Conservation (phyloP, 192 early-diverging fungal species). For the Backusella sp. region DNA sequence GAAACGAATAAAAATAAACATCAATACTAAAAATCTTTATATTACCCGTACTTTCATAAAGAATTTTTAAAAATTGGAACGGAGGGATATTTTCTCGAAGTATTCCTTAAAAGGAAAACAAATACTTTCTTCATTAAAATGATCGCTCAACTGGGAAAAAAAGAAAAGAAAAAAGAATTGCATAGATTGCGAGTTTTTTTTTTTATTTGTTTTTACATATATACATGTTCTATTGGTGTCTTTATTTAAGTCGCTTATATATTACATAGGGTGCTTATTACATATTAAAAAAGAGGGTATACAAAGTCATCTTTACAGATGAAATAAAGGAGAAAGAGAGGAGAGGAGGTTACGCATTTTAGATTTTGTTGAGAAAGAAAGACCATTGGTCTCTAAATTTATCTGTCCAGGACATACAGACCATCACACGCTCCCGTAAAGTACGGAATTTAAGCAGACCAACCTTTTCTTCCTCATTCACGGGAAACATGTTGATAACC, state of each 20-base stretch:
- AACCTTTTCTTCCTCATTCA: slow-evolving; percentile 44
- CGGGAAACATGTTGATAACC: slow-evolving; percentile 50
- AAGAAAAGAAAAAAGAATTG: neutral
- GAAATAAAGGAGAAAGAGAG: neutral
- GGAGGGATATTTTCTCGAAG: neutral
- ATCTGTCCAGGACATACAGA: slow-evolving; percentile 47
- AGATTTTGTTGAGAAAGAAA: neutral
- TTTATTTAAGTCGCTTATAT: slow-evolving; percentile 1
- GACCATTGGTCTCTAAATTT: slow-evolving; percentile 36
- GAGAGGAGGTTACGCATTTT: neutral
- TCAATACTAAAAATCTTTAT: no score
- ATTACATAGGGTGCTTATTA: neutral
- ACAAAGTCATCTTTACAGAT: neutral
- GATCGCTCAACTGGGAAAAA: neutral
- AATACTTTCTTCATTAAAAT: neutral
- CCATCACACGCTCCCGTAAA: slow-evolving; percentile 44
- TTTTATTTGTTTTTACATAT: neutral
- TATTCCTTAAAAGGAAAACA: neutral
- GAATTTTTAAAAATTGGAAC: neutral
- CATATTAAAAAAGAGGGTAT: neutral
- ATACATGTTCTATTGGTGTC: neutral
- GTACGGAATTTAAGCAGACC: slow-evolving; percentile 38
- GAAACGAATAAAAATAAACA: no score
- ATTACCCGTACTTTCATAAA: neutral
- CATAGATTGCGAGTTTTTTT: neutral